phyloP scores from a whole-genome alignment of 768 basidiomycete genomes.

The Leccinum arenicola region DNA sequence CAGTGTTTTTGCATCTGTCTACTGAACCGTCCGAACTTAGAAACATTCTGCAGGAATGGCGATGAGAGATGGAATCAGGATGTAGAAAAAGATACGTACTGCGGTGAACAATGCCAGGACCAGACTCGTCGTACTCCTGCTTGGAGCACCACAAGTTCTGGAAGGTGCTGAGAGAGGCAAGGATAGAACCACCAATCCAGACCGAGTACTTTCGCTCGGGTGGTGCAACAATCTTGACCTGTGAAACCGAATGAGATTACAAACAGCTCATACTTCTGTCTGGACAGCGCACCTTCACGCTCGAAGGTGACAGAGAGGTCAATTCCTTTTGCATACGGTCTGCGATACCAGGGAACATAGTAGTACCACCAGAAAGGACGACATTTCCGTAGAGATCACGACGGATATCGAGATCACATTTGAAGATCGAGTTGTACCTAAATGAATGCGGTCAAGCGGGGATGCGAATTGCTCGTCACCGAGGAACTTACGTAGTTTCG shows the following conservation, averaged over 20 bases:
- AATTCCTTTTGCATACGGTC: constrained; percentile 97
- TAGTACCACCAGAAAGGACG: constrained; percentile 76
- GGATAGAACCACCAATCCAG: constrained; percentile 88
- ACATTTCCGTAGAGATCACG: constrained; percentile 35
- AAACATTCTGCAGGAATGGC: constrained; percentile 20
- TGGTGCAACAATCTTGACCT: constrained; percentile 91
- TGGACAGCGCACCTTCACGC: constrained; percentile 66
- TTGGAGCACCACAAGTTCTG: constrained; percentile 95
- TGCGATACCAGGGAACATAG: constrained; percentile 95
- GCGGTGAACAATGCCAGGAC: constrained; percentile 78
- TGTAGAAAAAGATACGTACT: constrained; percentile 41
- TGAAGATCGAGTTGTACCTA: constrained; percentile 58
- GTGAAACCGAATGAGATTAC: constrained; percentile 1
- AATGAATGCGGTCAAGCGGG: constrained; percentile 1
- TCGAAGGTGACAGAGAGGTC: constrained; percentile 71
- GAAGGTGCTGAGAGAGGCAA: constrained; percentile 92
- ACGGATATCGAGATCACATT: constrained; percentile 69
- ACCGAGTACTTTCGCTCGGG: constrained; percentile 95
- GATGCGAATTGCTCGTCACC: neutral
- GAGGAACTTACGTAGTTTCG: constrained; percentile 51
- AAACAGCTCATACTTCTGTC: neutral
- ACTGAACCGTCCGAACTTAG: constrained; percentile 20
- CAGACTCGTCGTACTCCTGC: constrained; percentile 88
- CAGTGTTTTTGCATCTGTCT: constrained; percentile 19
- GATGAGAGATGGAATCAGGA: neutral